phyloP scores from a whole-genome alignment of 1,139 yeast species.

The Saccharomyces hybrid region DNA sequence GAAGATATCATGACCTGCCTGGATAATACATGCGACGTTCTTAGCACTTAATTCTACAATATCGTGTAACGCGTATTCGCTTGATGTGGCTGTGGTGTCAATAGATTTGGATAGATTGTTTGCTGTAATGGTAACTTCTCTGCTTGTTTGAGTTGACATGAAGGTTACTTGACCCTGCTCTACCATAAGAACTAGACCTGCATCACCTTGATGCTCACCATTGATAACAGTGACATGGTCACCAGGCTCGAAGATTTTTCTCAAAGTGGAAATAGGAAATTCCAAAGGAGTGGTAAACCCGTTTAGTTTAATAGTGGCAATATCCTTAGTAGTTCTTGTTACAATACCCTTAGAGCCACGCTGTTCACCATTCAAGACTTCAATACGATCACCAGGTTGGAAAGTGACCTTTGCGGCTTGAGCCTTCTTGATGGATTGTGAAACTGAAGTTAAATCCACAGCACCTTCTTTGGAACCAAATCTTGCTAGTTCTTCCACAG shows the following conservation, averaged over 20 bases:
- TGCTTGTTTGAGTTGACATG: slow-evolving; percentile 79
- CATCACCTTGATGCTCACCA: slow-evolving; percentile 88
- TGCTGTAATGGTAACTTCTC: slow-evolving; percentile 87
- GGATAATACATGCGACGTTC: slow-evolving; percentile 81
- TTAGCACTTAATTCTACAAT: slow-evolving; percentile 83
- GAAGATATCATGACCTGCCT: slow-evolving; percentile 84
- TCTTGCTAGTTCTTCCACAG: slow-evolving; percentile 78
- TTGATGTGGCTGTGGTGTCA: slow-evolving; percentile 59
- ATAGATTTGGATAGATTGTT: slow-evolving; percentile 77
- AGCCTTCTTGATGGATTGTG: slow-evolving; percentile 70
- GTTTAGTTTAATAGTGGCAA: slow-evolving; percentile 39
- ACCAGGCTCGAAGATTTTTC: slow-evolving; percentile 84
- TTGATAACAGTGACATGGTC: slow-evolving; percentile 91
- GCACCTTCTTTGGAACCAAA: slow-evolving; percentile 71
- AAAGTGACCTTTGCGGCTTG: slow-evolving; percentile 51
- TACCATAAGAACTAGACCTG: slow-evolving; percentile 84
- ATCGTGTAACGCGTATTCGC: slow-evolving; percentile 80
- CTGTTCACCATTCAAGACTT: slow-evolving; percentile 88
- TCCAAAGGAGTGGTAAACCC: slow-evolving; percentile 47
- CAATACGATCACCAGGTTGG: slow-evolving; percentile 93
- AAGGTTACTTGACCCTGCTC: slow-evolving; percentile 81
- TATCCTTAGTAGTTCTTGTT: slow-evolving; percentile 41
- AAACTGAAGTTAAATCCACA: slow-evolving; percentile 76
- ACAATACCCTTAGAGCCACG: slow-evolving; percentile 83
- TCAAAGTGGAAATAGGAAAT: slow-evolving; percentile 71